Evolutionary conservation across 2,329 filamentous ascomycete genomes (phyloP), one percentile per base, ranked within the genome.

Genomic region (Diaporthe eres): DNA sequence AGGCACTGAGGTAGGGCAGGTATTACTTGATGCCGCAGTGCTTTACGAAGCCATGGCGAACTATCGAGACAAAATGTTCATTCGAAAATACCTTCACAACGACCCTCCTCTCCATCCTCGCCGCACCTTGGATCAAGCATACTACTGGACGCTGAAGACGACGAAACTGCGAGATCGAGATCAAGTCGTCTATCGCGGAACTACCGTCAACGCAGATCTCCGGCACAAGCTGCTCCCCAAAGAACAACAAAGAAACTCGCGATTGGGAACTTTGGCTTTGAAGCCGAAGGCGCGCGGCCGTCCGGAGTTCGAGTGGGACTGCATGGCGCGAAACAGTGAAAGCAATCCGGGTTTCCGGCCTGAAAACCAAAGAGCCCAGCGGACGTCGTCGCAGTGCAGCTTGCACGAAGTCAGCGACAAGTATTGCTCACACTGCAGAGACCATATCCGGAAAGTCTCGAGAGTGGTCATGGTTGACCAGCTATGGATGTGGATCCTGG

Each of bases 51-150:
- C 80, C 0, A 84, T 85, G 60, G 57, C 77, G 0, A 81, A 78
- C 10, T 82, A 82, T 13, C 75, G 79, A 0, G 82, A 85, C 57
- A 80, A 80, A 44, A 80, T 71, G 31, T 60, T 84, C 8, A 74
- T 84, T 0, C 72, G 80, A 10, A 72, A 77, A 2, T 82, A 81
- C 39, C 77, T 85, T 0, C 72, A 78, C 22, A 9, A 63, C 0
- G 77, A 83, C 1, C 79, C 82, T 0, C 83, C 81, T 39, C 75
- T 82, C 0, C 85, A 87, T 75, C 82, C 84, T 0, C 81, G 86
- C 0, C 80, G 85, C 0, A 87, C 85, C 0, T 79, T 87, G 0
- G 85, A 87, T 49, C 85, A 86, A 53, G 84, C 82, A 0, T 86
- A 85, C 76, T 85, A 84, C 49, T 83, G 83, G 81, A 84, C 83